Evolutionary conservation across 208 protist genomes (phyloP), one percentile per base, ranked within the genome.

Genomic region (Hexamita inflata): DNA sequence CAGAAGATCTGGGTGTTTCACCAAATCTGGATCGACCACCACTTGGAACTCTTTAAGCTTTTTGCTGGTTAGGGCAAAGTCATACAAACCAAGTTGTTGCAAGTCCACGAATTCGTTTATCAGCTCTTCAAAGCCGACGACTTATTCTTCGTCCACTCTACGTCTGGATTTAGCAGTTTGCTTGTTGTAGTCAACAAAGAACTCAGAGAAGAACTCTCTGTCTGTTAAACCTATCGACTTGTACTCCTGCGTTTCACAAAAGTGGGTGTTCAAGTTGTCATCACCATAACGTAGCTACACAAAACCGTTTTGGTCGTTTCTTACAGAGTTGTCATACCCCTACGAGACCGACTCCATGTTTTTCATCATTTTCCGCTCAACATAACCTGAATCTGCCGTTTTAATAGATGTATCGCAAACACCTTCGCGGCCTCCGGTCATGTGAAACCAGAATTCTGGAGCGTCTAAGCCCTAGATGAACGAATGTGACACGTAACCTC

Each of bases 401-500:
- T 99, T 99, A 42, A 97, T 92, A 53, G 95, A 95, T 26, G 97
- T 99, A 85, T 99, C 97, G 83, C 99, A 97, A 0, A 99, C 84
- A 80, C 97, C 97, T 82, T 96, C 91, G 42, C 92, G 70, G 73
- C 96, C 96, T 66, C 94, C 95, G 93, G 98, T 98, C 38, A 95
- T 94, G 82, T 99, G 97, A 85, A 99, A 99, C 88, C 95, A 98
- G 78, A 99, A 97, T 85, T 99, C 96, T 80, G 90, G 85, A 40
- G 96, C 95, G 35, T 92, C 96, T 34, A 99, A 85, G 28, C 96
- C 96, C 19, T 59, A 2, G 0, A 83, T 84, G 85, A 98, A 99
- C 9, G 90, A 94, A 79, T 97, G 96, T 41, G 90, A 90, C 42
- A 97, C 94, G 86, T 98, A 98, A 42, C 96, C 96, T 58, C 91